phyloP scores from a whole-genome alignment of 192 early-diverging fungal genomes.

The Umbelopsis ramanniana region DNA sequence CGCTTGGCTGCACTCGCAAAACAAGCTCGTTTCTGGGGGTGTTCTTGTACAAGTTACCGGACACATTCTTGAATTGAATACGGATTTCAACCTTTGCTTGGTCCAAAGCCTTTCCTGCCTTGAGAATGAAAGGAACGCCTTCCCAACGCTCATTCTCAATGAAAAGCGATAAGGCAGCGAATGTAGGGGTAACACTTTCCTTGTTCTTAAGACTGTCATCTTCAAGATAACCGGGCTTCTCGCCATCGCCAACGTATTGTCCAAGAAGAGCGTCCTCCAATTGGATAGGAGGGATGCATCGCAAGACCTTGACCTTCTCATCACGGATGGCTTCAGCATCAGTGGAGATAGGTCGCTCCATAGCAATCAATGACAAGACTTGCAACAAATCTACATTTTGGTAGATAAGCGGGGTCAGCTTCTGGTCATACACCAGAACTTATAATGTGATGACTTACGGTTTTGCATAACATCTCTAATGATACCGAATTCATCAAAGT shows the following conservation, averaged over 20 bases:
- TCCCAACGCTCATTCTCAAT: constrained; percentile 97
- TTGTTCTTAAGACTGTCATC: constrained; percentile 84
- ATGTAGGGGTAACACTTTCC: constrained; percentile 89
- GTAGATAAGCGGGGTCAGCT: too few relatives aligned
- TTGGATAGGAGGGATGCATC: constrained; percentile 75
- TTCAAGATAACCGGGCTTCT: constrained; percentile 88
- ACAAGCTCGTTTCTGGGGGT: constrained; percentile 93
- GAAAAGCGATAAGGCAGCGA: constrained; percentile 82
- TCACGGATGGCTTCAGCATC: constrained; percentile 90
- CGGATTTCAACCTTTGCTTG: constrained; percentile 90
- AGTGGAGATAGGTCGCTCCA: constrained; percentile 87
- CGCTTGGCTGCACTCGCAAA: constrained; percentile 91
- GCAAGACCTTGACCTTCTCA: constrained; percentile 90
- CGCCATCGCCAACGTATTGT: constrained; percentile 86
- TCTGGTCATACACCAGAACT: background rate
- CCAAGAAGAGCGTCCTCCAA: constrained; percentile 87
- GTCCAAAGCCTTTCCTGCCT: constrained; percentile 89
- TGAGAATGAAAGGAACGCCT: constrained; percentile 86
- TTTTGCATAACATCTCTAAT: constrained; percentile 97
- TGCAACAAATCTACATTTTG: constrained; percentile 73
- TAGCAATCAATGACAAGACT: constrained; percentile 89
- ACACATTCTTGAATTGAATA: constrained; percentile 90
- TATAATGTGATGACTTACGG: constrained; percentile 47
- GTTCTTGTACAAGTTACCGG: constrained; percentile 72
- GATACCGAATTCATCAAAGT: constrained; percentile 98